Conservation (phyloP, 352 stramenopile species). For the Globisporangium irregulare region DNA sequence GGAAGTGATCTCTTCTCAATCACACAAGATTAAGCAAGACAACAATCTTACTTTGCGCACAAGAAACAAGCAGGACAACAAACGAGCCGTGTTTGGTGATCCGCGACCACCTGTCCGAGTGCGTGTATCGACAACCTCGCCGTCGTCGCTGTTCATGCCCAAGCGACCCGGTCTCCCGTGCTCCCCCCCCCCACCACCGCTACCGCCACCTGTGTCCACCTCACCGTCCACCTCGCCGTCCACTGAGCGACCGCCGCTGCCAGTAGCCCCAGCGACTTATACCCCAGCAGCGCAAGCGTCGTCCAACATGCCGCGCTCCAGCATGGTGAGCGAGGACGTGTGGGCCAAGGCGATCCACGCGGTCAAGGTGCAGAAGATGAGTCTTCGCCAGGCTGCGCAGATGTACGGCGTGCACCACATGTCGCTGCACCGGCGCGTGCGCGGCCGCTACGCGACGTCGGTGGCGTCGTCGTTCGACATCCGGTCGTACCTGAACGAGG, state of each 20-base stretch:
- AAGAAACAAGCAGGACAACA: neutral
- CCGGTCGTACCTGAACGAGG: constrained; percentile 22
- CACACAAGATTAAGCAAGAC: neutral
- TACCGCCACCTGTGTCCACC: no score
- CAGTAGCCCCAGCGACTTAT: neutral
- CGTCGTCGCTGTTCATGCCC: constrained; percentile 5
- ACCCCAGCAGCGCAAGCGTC: neutral
- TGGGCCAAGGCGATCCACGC: constrained; percentile 43
- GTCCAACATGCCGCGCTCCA: constrained; percentile 18
- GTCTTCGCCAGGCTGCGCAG: constrained; percentile 34
- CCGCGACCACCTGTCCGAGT: neutral
- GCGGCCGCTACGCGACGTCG: constrained; percentile 12
- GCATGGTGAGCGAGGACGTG: constrained; percentile 30
- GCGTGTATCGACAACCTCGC: neutral
- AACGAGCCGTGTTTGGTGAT: neutral
- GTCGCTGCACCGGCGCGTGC: constrained; percentile 30
- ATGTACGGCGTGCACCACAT: constrained; percentile 48
- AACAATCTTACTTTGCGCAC: neutral
- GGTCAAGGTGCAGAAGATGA: constrained; percentile 45
- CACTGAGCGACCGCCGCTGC: neutral
- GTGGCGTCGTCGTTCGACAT: constrained; percentile 18
- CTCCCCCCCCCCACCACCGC: neutral
- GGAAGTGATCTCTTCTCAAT: neutral
- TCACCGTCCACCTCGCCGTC: neutral
- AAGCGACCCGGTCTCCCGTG: constrained; percentile 1